A percentile compares a stretch with the other conserved stretches of the same genome.
Conservation (phyloP, 305 asterid species). For the Fraxinus sp. region DNA sequence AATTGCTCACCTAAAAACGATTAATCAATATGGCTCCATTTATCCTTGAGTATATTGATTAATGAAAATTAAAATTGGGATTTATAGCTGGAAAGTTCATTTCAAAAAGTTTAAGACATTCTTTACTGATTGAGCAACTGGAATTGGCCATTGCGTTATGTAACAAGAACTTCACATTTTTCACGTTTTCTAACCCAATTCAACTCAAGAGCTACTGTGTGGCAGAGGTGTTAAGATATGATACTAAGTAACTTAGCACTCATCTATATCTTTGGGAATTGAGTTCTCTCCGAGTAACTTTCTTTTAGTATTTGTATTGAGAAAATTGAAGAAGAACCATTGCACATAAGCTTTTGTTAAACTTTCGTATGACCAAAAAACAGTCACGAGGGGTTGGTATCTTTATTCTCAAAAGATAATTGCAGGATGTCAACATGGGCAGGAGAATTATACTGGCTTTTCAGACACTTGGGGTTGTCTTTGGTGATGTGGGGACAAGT, state of each 20-base stretch:
- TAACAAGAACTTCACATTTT: conserved; percentile 10
- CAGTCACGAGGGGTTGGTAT: conserved; percentile 19
- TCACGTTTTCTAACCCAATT: not conserved
- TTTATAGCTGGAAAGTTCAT: conserved; percentile 10
- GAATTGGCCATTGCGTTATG: not conserved
- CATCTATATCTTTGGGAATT: conserved; percentile 5
- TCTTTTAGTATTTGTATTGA: conserved; percentile 12
- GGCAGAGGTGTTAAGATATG: not conserved
- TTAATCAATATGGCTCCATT: not conserved
- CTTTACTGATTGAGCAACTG: conserved; percentile 15
- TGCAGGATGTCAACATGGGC: conserved; percentile 75
- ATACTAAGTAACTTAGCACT: not conserved
- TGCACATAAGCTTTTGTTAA: not conserved
- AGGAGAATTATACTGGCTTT: conserved; percentile 71
- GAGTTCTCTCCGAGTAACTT: conserved; percentile 4
- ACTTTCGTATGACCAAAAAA: conserved; percentile 16
- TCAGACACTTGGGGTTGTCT: conserved; percentile 95
- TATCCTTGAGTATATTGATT: conserved; percentile 5
- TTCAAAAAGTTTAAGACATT: not conserved
- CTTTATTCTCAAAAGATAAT: conserved; percentile 38
- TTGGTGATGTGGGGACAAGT: conserved; percentile 99
- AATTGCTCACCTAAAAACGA: not conserved
- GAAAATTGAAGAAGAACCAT: not conserved
- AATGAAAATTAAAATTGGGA: not conserved
- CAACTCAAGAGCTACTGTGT: not conserved